phyloP scores from a whole-genome alignment of 345 rosid genomes.

The Moricandia moricandioides region DNA sequence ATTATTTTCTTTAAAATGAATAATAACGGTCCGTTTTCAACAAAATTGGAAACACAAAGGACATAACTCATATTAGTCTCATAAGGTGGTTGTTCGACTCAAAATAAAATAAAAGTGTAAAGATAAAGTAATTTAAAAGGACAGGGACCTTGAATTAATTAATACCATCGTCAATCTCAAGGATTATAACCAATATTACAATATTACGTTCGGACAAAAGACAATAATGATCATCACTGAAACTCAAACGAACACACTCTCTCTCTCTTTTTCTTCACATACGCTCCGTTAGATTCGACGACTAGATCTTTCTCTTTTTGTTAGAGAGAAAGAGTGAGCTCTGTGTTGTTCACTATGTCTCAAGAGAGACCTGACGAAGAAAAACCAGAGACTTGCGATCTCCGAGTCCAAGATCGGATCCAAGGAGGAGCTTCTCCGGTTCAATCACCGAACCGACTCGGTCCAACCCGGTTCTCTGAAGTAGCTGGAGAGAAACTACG shows the following conservation, averaged over 20 bases:
- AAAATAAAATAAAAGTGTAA: not conserved
- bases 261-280: not conserved
- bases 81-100: not conserved
- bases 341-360: conserved; percentile 22
- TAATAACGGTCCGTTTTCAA: not conserved
- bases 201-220: conserved; percentile 28
- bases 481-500: conserved; percentile 16
- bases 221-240: conserved; percentile 8
- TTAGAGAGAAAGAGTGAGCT: not conserved
- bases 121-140: conserved; percentile 3
- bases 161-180: conserved; percentile 33
- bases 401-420: conserved; percentile 39
- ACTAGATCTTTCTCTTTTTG: conserved; percentile 5
- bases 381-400: conserved; percentile 18
- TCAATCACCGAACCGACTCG: conserved; percentile 38
- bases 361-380: conserved; percentile 37
- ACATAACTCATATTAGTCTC: too few species aligned
- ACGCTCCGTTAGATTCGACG: conserved; percentile 14
- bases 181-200: conserved; percentile 21
- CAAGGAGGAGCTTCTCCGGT: conserved; percentile 32
- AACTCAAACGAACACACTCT: conserved; percentile 5
- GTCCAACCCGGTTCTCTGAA: conserved; percentile 44
- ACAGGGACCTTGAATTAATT: conserved; percentile 18
- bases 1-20: not conserved
- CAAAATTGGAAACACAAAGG: not conserved